These are phyloP conservation scores for Danielia reshetovae DNA, from an alignment of 805 yeast species.

Conservation along the genomic window DNA sequence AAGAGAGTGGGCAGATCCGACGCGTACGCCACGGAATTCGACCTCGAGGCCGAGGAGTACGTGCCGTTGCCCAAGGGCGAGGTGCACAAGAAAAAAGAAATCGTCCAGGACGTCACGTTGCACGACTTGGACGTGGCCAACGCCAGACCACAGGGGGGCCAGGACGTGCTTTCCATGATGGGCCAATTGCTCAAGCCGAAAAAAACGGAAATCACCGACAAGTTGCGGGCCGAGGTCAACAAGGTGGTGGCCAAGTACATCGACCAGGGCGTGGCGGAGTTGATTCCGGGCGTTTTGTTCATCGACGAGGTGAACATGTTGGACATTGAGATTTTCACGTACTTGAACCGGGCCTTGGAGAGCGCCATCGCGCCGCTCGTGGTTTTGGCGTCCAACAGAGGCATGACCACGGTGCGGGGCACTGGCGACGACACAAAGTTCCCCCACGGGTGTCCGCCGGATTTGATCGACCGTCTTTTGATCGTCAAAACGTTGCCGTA, in stretches of 20 bases:
- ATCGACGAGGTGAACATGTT: constrained; percentile 99
- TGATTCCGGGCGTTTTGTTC: constrained; percentile 95
- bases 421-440: constrained; percentile 75
- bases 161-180: constrained; percentile 93
- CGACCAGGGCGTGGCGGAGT: constrained; percentile 96
- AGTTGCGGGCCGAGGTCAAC: constrained; percentile 88
- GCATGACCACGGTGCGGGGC: constrained; percentile 88
- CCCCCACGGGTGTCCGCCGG: constrained; percentile 97
- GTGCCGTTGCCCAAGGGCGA: constrained; percentile 99
- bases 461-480: constrained; percentile 83
- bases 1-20: constrained; percentile 98
- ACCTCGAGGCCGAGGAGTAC: constrained; percentile 96
- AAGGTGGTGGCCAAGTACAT: constrained; percentile 94
- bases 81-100: constrained; percentile 96
- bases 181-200: constrained; percentile 94
- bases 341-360: constrained; percentile 89
- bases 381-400: constrained; percentile 93
- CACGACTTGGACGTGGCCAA: constrained; percentile 97
- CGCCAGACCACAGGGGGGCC: constrained; percentile 96
- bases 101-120: constrained; percentile 93
- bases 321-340: constrained; percentile 95
- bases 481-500: constrained; percentile 93
- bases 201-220: constrained; percentile 96
- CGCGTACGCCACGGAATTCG: constrained; percentile 97
- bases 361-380: constrained; percentile 91